Percentiles rank a stretch among this genome's conserved stretches.
These are phyloP conservation scores for Solanum habrochaites DNA, from an alignment of 257 asterid species.

Conservation along the genomic window DNA sequence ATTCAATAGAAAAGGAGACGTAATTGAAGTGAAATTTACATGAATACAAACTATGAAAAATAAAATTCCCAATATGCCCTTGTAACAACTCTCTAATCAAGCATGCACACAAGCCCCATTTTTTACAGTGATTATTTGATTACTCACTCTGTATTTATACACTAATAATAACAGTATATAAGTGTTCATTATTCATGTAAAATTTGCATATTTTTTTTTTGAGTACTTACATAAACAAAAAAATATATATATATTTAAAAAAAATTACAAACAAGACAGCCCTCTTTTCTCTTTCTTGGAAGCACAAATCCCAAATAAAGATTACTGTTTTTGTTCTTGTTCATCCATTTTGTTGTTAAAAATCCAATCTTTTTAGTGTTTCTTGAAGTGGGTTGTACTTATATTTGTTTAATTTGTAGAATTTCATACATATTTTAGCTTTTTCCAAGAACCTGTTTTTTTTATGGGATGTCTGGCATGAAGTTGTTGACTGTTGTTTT, in stretches of 20 bases:
- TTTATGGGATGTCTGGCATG: not conserved
- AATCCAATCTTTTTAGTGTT: not conserved
- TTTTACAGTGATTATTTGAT: not conserved
- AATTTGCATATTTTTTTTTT: not conserved
- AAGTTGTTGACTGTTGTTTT: slow-evolving; percentile 11
- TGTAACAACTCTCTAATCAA: not conserved
- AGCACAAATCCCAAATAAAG: not conserved
- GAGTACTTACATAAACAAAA: not conserved
- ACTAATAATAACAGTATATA: not conserved
- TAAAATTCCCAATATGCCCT: not conserved
- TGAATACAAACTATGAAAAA: not conserved
- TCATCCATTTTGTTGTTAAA: not conserved
- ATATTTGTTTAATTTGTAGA: not conserved
- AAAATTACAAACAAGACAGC: not conserved
- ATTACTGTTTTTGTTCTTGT: not conserved
- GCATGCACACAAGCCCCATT: not conserved
- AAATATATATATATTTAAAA: not conserved
- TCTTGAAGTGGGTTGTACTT: not conserved
- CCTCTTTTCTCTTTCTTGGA: not conserved
- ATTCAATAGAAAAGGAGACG: rapidly evolving
- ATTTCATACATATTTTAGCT: not conserved
- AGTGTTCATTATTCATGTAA: not conserved
- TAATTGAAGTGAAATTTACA: not conserved
- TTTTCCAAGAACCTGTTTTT: not conserved
- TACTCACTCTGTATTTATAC: not conserved